Conservation (phyloP, 2,329 filamentous ascomycete species). For the Pseudogymnoascus sp. region DNA sequence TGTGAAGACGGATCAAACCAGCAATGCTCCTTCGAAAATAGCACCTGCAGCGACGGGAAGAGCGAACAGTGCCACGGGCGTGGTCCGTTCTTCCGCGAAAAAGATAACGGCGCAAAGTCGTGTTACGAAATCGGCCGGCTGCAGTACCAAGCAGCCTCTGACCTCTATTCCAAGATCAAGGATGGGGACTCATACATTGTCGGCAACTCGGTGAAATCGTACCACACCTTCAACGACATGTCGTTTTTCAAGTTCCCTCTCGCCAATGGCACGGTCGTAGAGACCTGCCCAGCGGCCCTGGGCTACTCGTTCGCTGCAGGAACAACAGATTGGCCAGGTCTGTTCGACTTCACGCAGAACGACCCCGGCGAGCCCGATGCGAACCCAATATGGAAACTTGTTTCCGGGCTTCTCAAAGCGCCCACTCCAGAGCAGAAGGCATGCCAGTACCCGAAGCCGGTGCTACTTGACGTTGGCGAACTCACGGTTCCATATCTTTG, state of each 20-base stretch:
- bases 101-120: conserved; percentile 65
- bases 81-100: conserved; percentile 58
- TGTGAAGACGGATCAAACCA: conserved; percentile 77
- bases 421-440: conserved; percentile 61
- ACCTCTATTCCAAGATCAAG: conserved; percentile 44
- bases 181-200: conserved; percentile 38
- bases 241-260: conserved; percentile 65
- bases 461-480: conserved; percentile 82
- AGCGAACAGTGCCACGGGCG: conserved; percentile 66
- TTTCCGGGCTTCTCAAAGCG: conserved; percentile 62
- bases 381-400: conserved; percentile 64
- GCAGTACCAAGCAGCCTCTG: conserved; percentile 57
- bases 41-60: conserved; percentile 67
- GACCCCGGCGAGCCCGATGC: conserved; percentile 62
- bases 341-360: conserved; percentile 90
- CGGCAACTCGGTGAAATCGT: conserved; percentile 64
- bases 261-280: conserved; percentile 61
- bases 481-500: conserved; percentile 72
- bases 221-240: conserved; percentile 83
- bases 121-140: conserved; percentile 69
- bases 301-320: conserved; percentile 91
- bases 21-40: conserved; percentile 69
- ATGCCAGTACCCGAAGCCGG: conserved; percentile 76
- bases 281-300: conserved; percentile 77
- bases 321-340: conserved; percentile 83